Base-by-base conservation (phyloP, 306 rosid species). In the Sphenostylis stenocarpa region DNA sequence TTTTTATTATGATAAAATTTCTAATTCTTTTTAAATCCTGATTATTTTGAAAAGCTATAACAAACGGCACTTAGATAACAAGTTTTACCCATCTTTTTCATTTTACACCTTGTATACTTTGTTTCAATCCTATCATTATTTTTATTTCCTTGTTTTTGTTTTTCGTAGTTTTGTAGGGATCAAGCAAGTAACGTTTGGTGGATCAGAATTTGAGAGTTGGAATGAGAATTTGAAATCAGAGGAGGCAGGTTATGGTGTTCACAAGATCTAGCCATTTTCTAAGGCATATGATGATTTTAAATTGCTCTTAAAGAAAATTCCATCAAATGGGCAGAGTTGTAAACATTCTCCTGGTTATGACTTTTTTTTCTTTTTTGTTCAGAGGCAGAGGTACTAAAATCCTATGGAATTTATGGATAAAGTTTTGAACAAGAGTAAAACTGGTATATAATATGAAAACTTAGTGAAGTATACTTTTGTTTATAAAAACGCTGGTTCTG, bases 151-250 rank as follows among this genome's bases (percentile, higher is more conserved):
- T 12, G 26, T 69, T 19, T 45, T 58, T 20, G 28, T 48, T 52
- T 65, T 34, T 34, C 57, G n/a, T 84, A 90, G 96, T 82, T 86
- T 80, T 70, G 85, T 90, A 17, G 98, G 95, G 60, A 91, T 94
- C 87, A 94, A 90, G 88, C 96, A 90, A 82, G 78, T 91, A 71
- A 73, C 68, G 70, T 89, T 94, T 81, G 98, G 98, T 45, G 98
- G 98, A 66, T 39, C 84, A 47, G 91, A 90, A 77, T 94, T 85
- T 69, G 94, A 90, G 90, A 89, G 83, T 73, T 94, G 98, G 97
- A 88, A 87, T n/a, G 98, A 94, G 86, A 85, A 78, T 80, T 56
- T 90, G 81, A 89, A 73, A 60, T 85, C 97, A 44, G 97, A 94
- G 83, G 97, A 87, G 77, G 73, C 89, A 51, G 96, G 96, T 68